Evolutionary conservation across 2,329 filamentous ascomycete species (phyloP).

Genomic region (Beauveria australis): DNA sequence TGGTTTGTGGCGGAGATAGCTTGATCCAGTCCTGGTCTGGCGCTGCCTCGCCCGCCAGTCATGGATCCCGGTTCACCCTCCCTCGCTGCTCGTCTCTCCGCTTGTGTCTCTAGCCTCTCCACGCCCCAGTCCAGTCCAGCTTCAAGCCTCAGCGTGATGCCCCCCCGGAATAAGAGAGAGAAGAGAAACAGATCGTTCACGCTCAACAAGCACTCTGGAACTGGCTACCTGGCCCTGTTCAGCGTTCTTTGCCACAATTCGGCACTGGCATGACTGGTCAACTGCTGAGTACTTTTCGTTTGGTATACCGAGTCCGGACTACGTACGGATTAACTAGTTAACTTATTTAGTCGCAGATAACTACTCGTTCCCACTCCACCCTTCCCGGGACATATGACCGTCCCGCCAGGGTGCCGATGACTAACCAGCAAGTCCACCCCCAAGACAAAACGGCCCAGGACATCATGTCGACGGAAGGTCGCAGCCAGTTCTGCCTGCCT

Average conservation of each 20-base stretch:
- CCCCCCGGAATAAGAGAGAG: no score
- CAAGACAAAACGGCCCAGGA: neutral
- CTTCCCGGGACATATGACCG: neutral
- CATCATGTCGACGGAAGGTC: neutral
- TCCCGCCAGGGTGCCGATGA: neutral
- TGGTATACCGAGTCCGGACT: neutral
- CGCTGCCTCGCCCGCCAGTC: neutral
- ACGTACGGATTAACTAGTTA: no score
- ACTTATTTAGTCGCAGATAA: no score
- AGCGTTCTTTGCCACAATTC: neutral
- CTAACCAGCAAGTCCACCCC: neutral
- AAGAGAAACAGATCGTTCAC: neutral
- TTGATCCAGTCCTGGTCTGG: neutral
- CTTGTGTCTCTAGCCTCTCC: neutral
- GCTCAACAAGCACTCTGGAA: neutral
- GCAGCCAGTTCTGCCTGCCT: neutral
- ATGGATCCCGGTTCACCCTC: neutral
- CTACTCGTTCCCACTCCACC: constrained; percentile 2
- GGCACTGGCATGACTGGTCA: neutral
- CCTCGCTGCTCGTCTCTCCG: neutral
- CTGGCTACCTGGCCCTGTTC: neutral
- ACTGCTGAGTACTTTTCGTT: neutral
- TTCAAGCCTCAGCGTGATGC: neutral
- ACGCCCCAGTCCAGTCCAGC: neutral
- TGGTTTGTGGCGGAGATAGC: constrained; percentile 12